Evolutionary conservation across 176 grass and related monocot species (phyloP).

Genomic region (Aegilops speltoides): DNA sequence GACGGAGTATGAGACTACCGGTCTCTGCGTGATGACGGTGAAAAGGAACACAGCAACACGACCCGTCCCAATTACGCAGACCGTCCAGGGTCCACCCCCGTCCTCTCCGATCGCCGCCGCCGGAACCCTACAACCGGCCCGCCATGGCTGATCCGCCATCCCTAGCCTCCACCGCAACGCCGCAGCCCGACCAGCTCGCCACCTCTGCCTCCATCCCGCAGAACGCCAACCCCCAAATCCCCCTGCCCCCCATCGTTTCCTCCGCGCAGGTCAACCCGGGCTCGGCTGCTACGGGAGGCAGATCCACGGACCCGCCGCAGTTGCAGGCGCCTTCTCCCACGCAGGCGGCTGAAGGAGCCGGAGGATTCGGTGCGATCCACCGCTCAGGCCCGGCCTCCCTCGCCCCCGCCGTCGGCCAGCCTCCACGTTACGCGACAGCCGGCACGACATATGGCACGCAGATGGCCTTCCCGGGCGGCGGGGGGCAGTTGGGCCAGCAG

Average conservation of each 20-base stretch:
- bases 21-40: not conserved
- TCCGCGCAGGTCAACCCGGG: not conserved
- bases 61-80: not conserved
- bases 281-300: not conserved
- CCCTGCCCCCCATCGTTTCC: not conserved
- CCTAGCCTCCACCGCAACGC: not conserved
- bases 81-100: not conserved
- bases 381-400: not conserved
- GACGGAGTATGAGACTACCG: not conserved
- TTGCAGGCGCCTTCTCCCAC: slow-evolving; percentile 2
- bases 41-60: not conserved
- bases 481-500: not conserved
- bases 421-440: not conserved
- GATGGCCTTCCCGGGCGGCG: not conserved
- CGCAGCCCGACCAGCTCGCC: not conserved
- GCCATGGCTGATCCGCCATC: slow-evolving; percentile 9
- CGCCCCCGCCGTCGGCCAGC: not conserved
- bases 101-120: not conserved
- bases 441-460: not conserved
- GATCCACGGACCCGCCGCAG: not conserved
- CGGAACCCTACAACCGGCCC: not conserved
- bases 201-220: not conserved
- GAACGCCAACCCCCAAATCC: slow-evolving; percentile 1
- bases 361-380: not conserved
- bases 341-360: not conserved